Conservation (phyloP, 352 stramenopile species). For the Bremia lactucae region DNA sequence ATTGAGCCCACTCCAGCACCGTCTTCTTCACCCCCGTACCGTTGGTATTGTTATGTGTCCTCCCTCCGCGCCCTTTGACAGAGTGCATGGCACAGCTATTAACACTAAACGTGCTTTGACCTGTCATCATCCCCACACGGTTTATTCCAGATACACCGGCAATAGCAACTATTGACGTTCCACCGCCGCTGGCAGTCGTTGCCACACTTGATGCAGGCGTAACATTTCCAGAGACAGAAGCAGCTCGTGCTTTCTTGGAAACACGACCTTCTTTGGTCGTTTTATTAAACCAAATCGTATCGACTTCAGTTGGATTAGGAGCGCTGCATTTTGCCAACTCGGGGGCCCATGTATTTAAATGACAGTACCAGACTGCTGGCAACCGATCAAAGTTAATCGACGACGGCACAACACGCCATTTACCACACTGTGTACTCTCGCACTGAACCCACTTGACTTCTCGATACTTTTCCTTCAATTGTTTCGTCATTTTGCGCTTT, state of each 20-base stretch:
- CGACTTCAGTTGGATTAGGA: slow-evolving; percentile 61
- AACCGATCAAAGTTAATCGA: slow-evolving; percentile 84
- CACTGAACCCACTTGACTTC: slow-evolving; percentile 93
- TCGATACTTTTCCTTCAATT: slow-evolving; percentile 73
- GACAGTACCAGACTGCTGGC: slow-evolving; percentile 84
- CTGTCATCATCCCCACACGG: slow-evolving; percentile 1
- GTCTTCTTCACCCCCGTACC: slow-evolving; percentile 49
- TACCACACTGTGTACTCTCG: slow-evolving; percentile 86
- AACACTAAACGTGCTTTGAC: neutral
- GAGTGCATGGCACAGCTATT: neutral
- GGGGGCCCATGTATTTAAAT: slow-evolving; percentile 69
- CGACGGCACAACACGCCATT: slow-evolving; percentile 91
- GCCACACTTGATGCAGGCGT: slow-evolving; percentile 10
- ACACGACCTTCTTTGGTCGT: slow-evolving; percentile 44
- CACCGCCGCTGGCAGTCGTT: slow-evolving; percentile 6
- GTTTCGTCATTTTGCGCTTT: slow-evolving; percentile 70
- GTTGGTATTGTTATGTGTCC: slow-evolving; percentile 1
- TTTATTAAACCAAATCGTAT: slow-evolving; percentile 54
- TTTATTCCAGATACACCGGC: slow-evolving; percentile 1
- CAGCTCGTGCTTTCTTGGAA: slow-evolving; percentile 40
- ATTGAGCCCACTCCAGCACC: slow-evolving; percentile 92
- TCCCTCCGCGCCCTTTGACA: slow-evolving; percentile 18
- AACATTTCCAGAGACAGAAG: slow-evolving; percentile 5
- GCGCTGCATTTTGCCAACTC: slow-evolving; percentile 62
- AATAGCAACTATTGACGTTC: slow-evolving; percentile 1